Percentiles rank a stretch among this genome's conserved stretches.
Conservation (phyloP, 2,329 filamentous ascomycete genomes). For the Madurella fahalii region DNA sequence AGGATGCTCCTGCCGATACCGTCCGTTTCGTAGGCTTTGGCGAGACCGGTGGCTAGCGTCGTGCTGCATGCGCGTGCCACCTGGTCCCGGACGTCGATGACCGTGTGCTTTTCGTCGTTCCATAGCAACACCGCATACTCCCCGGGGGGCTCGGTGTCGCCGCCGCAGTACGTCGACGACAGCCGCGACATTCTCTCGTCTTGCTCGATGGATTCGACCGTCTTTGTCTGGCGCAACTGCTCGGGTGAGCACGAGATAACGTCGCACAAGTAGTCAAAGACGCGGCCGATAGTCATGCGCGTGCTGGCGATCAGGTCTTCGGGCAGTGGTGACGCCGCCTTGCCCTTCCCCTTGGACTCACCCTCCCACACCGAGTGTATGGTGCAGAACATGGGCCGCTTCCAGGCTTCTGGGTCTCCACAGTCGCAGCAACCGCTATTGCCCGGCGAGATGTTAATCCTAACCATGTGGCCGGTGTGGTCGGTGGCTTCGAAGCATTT, state of each 20-base stretch:
- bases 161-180: constrained; percentile 68
- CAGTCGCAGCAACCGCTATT: constrained; percentile 98
- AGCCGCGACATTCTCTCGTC: constrained; percentile 81
- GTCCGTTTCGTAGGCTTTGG: constrained; percentile 83
- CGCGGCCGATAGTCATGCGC: constrained; percentile 77
- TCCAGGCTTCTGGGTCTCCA: constrained; percentile 93
- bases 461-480: constrained; percentile 87
- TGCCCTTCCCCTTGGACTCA: constrained; percentile 57
- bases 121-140: constrained; percentile 86
- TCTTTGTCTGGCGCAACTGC: constrained; percentile 82
- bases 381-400: constrained; percentile 79
- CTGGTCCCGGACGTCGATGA: constrained; percentile 84
- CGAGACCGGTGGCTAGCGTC: constrained; percentile 61
- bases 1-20: constrained; percentile 82
- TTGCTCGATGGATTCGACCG: constrained; percentile 70
- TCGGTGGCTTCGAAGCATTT: constrained; percentile 94
- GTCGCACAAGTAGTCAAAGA: constrained; percentile 93
- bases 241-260: constrained; percentile 97
- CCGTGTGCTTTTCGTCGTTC: constrained; percentile 99
- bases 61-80: constrained; percentile 84
- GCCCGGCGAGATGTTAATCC: constrained; percentile 79
- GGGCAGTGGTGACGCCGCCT: constrained; percentile 58
- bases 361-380: constrained; percentile 73
- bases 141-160: constrained; percentile 60
- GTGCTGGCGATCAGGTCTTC: constrained; percentile 73